Evolutionary conservation across 768 basidiomycete genomes (phyloP).

Genomic region (Pleurotus tuber-regium): DNA sequence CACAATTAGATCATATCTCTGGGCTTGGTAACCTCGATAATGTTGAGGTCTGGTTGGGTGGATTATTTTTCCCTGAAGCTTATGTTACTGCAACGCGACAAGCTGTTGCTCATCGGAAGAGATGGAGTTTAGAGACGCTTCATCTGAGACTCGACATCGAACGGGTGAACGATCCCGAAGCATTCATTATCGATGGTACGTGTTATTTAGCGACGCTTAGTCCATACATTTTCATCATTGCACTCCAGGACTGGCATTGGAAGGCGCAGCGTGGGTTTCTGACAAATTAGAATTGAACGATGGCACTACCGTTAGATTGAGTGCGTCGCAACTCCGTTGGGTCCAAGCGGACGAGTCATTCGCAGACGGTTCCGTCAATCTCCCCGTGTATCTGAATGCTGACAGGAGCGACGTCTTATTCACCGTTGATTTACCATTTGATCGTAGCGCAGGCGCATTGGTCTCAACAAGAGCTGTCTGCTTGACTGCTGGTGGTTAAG

Average conservation of each 20-base stretch:
- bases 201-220: conserved; percentile 7
- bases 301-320: conserved; percentile 75
- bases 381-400: conserved; percentile 91
- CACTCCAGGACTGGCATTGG: conserved; percentile 71
- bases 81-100: conserved; percentile 96
- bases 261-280: conserved; percentile 78
- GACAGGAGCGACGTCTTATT: conserved; percentile 90
- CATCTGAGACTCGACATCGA: conserved; percentile 80
- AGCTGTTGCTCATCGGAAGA: conserved; percentile 89
- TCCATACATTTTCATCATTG: conserved; percentile 12
- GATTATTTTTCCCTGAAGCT: conserved; percentile 94
- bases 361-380: conserved; percentile 49
- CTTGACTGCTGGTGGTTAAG: conserved; percentile 75
- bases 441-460: conserved; percentile 58
- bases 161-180: conserved; percentile 69
- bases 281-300: conserved; percentile 79
- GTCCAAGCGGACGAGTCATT: conserved; percentile 52
- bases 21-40: conserved; percentile 59
- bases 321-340: conserved; percentile 87
- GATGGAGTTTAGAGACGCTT: conserved; percentile 91
- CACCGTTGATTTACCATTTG: conserved; percentile 82
- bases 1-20: conserved; percentile 78
- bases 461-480: conserved; percentile 90
- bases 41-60: conserved; percentile 88
- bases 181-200: conserved; percentile 88